A percentile compares a stretch with the other conserved stretches of the same genome.
These are phyloP conservation scores for Zizania latifolia DNA, from an alignment of 176 grass and related monocot species.

Conservation along the genomic window DNA sequence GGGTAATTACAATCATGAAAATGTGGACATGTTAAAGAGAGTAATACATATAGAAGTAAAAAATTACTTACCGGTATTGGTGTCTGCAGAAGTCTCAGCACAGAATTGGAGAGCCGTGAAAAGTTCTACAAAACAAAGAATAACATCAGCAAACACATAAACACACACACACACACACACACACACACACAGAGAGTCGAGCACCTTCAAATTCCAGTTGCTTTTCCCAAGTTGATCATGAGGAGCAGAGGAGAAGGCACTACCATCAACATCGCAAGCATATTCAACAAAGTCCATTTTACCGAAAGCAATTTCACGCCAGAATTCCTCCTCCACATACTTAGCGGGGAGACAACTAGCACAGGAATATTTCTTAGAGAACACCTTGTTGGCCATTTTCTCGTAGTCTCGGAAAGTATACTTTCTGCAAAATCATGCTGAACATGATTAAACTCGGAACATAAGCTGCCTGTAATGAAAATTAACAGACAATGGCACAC, in stretches of 20 bases:
- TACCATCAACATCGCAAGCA: slow-evolving; percentile 97
- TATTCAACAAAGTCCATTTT: slow-evolving; percentile 95
- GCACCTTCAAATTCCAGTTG: slow-evolving; percentile 97
- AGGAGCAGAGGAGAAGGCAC: slow-evolving; percentile 91
- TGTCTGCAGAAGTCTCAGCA: slow-evolving; percentile 65
- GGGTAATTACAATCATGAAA: slow-evolving; percentile 20
- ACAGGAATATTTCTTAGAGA: slow-evolving; percentile 83
- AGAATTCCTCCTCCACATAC: slow-evolving; percentile 93
- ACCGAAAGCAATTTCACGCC: slow-evolving; percentile 95
- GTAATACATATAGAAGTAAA: background rate
- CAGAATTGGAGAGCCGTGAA: slow-evolving; percentile 73
- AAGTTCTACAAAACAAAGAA: slow-evolving; percentile 51
- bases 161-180: background rate
- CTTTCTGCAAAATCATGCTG: slow-evolving; percentile 59
- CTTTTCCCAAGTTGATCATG: slow-evolving; percentile 81
- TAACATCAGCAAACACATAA: slow-evolving; percentile 15
- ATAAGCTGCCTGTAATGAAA: background rate
- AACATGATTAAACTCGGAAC: background rate
- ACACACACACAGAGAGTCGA: background rate
- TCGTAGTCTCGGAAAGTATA: slow-evolving; percentile 96
- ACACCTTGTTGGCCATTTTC: slow-evolving; percentile 94
- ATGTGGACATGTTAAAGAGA: background rate
- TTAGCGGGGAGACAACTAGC: slow-evolving; percentile 64
- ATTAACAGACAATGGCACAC: slow-evolving; percentile 10
- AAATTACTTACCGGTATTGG: slow-evolving; percentile 72